Evolutionary conservation across 805 yeast genomes (phyloP).

Genomic region (Wickerhamomyces sydowiorum): DNA sequence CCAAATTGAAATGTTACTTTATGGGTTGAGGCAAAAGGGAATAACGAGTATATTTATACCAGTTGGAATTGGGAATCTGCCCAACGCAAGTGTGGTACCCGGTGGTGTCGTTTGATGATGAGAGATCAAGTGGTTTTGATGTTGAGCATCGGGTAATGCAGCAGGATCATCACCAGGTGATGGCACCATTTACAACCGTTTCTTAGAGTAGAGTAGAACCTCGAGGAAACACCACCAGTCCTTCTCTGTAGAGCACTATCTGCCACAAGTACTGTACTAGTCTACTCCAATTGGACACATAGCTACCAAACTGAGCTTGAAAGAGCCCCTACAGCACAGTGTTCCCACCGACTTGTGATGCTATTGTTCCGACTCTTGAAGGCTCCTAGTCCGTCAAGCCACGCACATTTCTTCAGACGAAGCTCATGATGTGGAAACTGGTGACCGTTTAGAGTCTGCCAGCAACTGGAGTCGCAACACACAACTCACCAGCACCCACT

Average conservation of each 20-base stretch:
- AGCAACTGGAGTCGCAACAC: background rate
- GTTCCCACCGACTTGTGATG: too few species aligned
- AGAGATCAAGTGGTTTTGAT: background rate
- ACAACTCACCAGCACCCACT: background rate
- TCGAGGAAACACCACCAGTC: too few species aligned
- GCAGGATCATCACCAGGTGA: background rate
- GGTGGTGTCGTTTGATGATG: background rate
- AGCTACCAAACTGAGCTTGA: too few species aligned
- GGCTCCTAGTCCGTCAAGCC: constrained; percentile 1
- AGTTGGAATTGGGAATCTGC: background rate
- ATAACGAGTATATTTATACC: background rate
- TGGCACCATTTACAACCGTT: background rate
- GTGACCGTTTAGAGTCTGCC: background rate
- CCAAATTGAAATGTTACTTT: too few species aligned
- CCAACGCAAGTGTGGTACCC: constrained; percentile 1
- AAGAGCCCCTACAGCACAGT: too few species aligned
- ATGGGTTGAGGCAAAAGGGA: background rate
- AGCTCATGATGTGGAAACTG: background rate
- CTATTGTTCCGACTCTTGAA: too few species aligned
- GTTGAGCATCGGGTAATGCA: background rate
- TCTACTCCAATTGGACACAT: background rate
- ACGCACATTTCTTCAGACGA: background rate
- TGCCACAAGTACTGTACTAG: too few species aligned
- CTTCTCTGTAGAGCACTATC: too few species aligned
- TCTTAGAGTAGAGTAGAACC: too few species aligned